Evolutionary conservation across 2,329 filamentous ascomycete species (phyloP).

Genomic region (Cladobotryum mycophilum): DNA sequence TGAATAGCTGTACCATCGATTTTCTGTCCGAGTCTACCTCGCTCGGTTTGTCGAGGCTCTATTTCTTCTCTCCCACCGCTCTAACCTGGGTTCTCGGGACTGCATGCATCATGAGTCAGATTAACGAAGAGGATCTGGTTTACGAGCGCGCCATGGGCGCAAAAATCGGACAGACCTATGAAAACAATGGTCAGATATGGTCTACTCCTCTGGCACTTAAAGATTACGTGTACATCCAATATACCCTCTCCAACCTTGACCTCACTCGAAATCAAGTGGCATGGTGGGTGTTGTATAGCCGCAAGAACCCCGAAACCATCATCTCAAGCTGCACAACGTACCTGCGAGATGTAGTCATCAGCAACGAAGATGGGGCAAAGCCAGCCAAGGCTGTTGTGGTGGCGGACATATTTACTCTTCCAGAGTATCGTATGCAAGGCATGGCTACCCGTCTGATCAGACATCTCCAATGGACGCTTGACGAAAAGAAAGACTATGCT

Average conservation of each 20-base stretch:
- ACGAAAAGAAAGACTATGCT: conserved; percentile 16
- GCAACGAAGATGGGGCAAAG: conserved; percentile 16
- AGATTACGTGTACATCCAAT: conserved; percentile 14
- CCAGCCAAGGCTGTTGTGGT: conserved; percentile 26
- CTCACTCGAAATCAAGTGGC: conserved; percentile 4
- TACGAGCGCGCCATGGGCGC: conserved; percentile 13
- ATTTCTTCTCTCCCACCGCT: too few relatives aligned
- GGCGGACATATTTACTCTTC: conserved; percentile 31
- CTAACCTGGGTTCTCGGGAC: neutral
- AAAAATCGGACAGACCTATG: conserved; percentile 15
- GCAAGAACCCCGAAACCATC: conserved; percentile 22
- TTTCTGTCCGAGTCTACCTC: too few relatives aligned
- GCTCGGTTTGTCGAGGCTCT: too few relatives aligned
- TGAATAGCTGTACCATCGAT: too few relatives aligned
- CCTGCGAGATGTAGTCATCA: conserved; percentile 17
- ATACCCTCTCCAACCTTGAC: conserved; percentile 8
- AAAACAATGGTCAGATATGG: conserved; percentile 15
- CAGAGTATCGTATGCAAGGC: conserved; percentile 26
- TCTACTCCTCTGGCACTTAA: conserved; percentile 13
- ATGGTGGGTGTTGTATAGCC: conserved; percentile 27
- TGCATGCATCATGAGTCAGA: neutral
- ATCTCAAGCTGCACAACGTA: conserved; percentile 30
- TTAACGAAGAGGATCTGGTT: conserved; percentile 6
- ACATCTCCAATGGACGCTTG: conserved; percentile 28
- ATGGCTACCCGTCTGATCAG: conserved; percentile 30